Evolutionary conservation across 2,329 filamentous ascomycete genomes (phyloP), one percentile per base, ranked within the genome.

Genomic region (Fusarium scirpi): DNA sequence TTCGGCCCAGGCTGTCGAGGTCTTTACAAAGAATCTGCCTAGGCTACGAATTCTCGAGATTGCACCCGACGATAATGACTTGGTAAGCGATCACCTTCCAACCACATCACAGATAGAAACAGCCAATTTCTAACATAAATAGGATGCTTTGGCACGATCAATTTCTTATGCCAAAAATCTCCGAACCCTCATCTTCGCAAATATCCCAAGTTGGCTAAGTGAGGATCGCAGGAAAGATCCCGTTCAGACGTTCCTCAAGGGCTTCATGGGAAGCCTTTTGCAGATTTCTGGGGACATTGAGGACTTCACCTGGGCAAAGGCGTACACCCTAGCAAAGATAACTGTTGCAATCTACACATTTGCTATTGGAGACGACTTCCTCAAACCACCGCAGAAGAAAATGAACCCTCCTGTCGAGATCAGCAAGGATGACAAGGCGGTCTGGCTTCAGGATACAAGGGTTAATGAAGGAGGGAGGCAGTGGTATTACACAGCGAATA

Each of bases 211-310:
- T 16, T 32, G 5, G 12, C 18, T 11, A n/a, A 38, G 16, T 10
- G 0, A 15, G 16, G 8, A 34, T 1, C 11, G 10, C 1, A 1
- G 2, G 20, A 1, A n/a, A 6, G 13, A 25, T 3, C 3, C 5
- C 1, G 4, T 1, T 30, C 4, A 11, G 5, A 20, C 0, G 0
- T 4, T 41, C 0, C 12, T 16, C 0, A 13, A 15, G 2, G 18
- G 2, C 0, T 5, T 68, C 0, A 3, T 56, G 0, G 6, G 10
- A 4, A 27, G 32, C 0, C 49, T 68, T 1, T 13, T 69, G 0
- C 25, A 25, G 0, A 16, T 12, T 13, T 45, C 25, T 3, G 5
- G n/a, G 1, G 18, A n/a, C 6, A 24, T 3, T 1, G 38, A 22
- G 0, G 20, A 58, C 2, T 67, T 67, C 11, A 6, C 41, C 6